Evolutionary conservation across 192 early-diverging fungal species (phyloP).

Genomic region (Pilaira anomala): DNA sequence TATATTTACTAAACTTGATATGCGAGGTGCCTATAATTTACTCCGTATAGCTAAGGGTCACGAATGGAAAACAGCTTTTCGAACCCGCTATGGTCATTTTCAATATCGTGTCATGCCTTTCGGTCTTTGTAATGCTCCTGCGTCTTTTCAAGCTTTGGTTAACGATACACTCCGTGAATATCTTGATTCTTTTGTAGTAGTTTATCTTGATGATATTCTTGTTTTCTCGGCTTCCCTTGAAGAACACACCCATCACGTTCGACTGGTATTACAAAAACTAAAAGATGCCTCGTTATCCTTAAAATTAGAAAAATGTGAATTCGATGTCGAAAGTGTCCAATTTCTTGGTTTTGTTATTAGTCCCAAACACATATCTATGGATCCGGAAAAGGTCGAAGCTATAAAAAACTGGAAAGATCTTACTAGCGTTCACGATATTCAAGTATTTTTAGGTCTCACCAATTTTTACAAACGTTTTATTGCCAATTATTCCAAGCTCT

Average conservation of each 20-base stretch:
- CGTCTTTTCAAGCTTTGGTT: neutral
- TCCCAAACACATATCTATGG: neutral
- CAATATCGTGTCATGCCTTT: neutral
- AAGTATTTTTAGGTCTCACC: constrained; percentile 26
- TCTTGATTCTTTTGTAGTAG: neutral
- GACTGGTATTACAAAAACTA: neutral
- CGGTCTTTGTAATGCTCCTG: neutral
- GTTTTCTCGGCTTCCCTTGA: constrained; percentile 31
- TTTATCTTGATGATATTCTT: constrained; percentile 47
- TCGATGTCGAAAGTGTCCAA: neutral
- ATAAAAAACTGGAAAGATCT: constrained; percentile 2
- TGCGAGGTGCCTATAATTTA: neutral
- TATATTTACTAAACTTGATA: constrained; percentile 33
- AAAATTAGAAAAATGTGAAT: constrained; percentile 15
- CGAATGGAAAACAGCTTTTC: neutral
- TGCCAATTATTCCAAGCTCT: constrained; percentile 9
- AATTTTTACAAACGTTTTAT: constrained; percentile 35
- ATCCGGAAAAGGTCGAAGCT: constrained; percentile 1
- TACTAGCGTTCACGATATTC: neutral
- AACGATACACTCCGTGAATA: neutral
- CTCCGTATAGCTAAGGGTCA: neutral
- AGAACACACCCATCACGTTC: constrained; percentile 24
- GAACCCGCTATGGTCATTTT: neutral
- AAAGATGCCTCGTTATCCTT: neutral
- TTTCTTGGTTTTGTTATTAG: constrained; percentile 20